These are phyloP conservation scores for Phragmites australis DNA, from an alignment of 176 grass and related monocot genomes.

Conservation along the genomic window DNA sequence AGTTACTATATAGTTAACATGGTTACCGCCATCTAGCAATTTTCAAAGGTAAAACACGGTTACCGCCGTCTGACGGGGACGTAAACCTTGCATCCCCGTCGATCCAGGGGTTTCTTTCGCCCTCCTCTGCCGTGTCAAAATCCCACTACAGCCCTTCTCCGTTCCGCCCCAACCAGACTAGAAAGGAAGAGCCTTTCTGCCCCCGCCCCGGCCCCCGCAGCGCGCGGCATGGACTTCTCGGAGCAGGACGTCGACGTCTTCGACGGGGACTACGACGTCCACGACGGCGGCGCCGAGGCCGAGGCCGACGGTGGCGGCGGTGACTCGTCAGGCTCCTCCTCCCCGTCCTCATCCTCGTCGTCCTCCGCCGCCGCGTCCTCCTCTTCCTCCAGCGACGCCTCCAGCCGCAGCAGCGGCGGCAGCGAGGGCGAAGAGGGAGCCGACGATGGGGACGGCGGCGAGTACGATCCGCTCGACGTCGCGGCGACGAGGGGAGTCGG, in stretches of 20 bases:
- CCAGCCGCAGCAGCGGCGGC: slow-evolving; percentile 55
- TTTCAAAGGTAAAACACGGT: too few relatives aligned
- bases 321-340: slow-evolving; percentile 76
- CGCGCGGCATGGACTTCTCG: slow-evolving; percentile 72
- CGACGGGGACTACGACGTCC: slow-evolving; percentile 55
- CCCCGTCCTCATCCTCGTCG: slow-evolving; percentile 77
- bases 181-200: slow-evolving; percentile 16
- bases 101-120: slow-evolving; percentile 20
- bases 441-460: slow-evolving; percentile 44
- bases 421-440: slow-evolving; percentile 47
- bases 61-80: too few relatives aligned
- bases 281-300: slow-evolving; percentile 40
- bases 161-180: background rate
- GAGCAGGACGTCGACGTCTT: slow-evolving; percentile 75
- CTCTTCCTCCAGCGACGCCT: slow-evolving; percentile 57
- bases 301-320: slow-evolving; percentile 53
- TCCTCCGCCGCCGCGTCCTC: slow-evolving; percentile 69
- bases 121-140: slow-evolving; percentile 17
- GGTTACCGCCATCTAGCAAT: too few relatives aligned
- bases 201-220: background rate
- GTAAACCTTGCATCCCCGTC: too few relatives aligned
- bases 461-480: slow-evolving; percentile 51
- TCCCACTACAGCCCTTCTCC: slow-evolving; percentile 25
- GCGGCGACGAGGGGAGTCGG: slow-evolving; percentile 1
- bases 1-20: too few relatives aligned